Conservation (phyloP, 2,329 filamentous ascomycete genomes). For the Fusarium sp. region DNA sequence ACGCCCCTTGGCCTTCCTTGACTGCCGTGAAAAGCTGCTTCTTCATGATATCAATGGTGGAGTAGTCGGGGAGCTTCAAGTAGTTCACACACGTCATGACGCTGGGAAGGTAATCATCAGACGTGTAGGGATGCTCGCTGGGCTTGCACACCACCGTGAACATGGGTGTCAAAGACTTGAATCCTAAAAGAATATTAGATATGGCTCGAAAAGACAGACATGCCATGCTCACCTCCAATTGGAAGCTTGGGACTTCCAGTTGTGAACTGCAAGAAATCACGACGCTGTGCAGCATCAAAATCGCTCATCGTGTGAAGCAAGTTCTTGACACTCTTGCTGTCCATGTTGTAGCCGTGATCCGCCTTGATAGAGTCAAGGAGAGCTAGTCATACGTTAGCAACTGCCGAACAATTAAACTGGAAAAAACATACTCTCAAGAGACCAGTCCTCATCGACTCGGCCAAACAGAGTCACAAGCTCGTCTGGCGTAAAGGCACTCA, state of each 20-base stretch:
- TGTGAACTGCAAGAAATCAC: conserved; percentile 97
- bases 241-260: conserved; percentile 98
- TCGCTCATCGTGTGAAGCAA: conserved; percentile 95
- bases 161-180: conserved; percentile 97
- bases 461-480: conserved; percentile 97
- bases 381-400: conserved; percentile 62
- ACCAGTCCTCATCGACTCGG: conserved; percentile 94
- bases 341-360: conserved; percentile 98
- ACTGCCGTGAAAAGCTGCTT: conserved; percentile 87
- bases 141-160: conserved; percentile 99
- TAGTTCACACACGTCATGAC: conserved; percentile 99
- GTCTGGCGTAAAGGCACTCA: conserved; percentile 93
- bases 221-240: conserved; percentile 82
- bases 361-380: conserved; percentile 99
- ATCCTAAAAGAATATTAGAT: conserved; percentile 71
- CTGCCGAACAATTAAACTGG: background rate
- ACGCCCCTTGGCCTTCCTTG: conserved; percentile 95
- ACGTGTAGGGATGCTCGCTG: conserved; percentile 92
- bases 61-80: conserved; percentile 96
- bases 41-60: conserved; percentile 78
- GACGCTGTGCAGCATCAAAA: conserved; percentile 77
- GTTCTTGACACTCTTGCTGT: conserved; percentile 95
- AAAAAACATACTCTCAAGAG: conserved; percentile 84
- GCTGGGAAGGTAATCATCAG: conserved; percentile 98
- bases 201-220: background rate